Evolutionary conservation across 768 basidiomycete genomes (phyloP), one percentile per base, ranked within the genome.

Genomic region (Suillus alpinus): DNA sequence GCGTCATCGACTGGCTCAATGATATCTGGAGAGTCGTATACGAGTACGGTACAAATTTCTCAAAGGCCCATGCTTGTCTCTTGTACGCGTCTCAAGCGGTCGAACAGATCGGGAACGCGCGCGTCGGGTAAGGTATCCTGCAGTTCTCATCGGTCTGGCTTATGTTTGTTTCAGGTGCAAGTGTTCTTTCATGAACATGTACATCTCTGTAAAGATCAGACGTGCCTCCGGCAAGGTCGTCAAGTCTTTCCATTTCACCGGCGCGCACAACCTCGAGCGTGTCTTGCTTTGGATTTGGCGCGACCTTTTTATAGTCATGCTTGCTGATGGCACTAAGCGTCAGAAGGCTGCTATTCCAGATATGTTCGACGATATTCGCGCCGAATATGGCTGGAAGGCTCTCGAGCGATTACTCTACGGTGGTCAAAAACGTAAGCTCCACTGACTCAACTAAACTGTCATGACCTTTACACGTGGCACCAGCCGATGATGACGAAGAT

Each of bases 271-370:
- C 26, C 73, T 86, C 20, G 76, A 80, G 31, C 73, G 71, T 14
- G 75, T 81, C 43, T 61, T 83, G 6, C 70, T 87, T 18, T 89
- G 86, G 85, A 81, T 89, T 57, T 89, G 87, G 87, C 79, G 87
- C 6, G 88, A 89, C 62, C 76, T 89, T 20, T 83, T 89, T 62
- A 68, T 89, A 9, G 81, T 80, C 29, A 72, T 89, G 69, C 77
- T 84, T 8, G 78, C 80, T 0, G 72, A 66, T 61, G 69, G 77
- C 64, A 57, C 71, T 43, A 58, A 66, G 65, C 61, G 69, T 49
- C 64, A 71, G 39, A 65, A 63, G 57, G 67, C 73, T 44, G 62
- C 64, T 53, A 73, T 87, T 14, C 78, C 80, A 0, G 76, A 80
- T 7, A 86, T 88, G 80, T 70, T 89, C 23, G 73, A 77, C n/a